These are phyloP conservation scores for Dendrobium officinale DNA, from an alignment of 106 monocot genomes.

Conservation along the genomic window DNA sequence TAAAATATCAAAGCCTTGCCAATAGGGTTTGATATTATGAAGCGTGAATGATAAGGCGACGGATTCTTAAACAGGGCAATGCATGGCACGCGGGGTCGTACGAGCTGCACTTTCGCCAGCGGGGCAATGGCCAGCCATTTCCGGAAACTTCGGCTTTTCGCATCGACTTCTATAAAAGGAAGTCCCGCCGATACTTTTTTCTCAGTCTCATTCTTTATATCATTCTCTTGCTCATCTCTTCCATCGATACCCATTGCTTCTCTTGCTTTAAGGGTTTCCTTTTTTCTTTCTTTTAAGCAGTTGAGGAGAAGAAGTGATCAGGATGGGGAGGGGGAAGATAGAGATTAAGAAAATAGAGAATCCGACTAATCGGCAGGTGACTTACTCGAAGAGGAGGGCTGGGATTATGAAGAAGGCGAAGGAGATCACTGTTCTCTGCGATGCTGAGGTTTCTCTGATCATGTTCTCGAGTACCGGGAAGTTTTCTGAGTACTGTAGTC, in stretches of 20 bases:
- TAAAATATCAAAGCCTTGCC: background rate
- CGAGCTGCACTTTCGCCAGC: slow-evolving; percentile 4
- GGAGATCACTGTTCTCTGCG: slow-evolving; percentile 38
- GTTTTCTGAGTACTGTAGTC: slow-evolving; percentile 25
- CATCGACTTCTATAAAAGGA: background rate
- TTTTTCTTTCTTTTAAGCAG: no score
- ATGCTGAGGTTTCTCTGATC: slow-evolving; percentile 28
- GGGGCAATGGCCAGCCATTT: slow-evolving; percentile 5
- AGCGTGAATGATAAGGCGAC: background rate
- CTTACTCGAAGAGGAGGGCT: slow-evolving; percentile 19
- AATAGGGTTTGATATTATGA: no score
- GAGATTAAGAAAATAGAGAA: slow-evolving; percentile 33
- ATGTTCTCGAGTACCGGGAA: slow-evolving; percentile 30
- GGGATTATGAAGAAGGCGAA: slow-evolving; percentile 35
- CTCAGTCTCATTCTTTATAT: background rate
- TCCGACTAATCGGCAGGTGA: slow-evolving; percentile 21
- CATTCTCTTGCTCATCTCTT: background rate
- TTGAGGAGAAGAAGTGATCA: background rate
- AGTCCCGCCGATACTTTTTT: background rate
- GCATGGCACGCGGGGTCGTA: slow-evolving; percentile 5
- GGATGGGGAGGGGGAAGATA: slow-evolving; percentile 27
- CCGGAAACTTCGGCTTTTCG: slow-evolving; percentile 2
- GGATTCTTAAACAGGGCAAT: slow-evolving; percentile 12
- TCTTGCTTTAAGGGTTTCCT: background rate
- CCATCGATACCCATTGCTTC: background rate